Evolutionary conservation across 768 basidiomycete species (phyloP), one percentile per base, ranked within the genome.

Genomic region (Psilocybe cyanescens): DNA sequence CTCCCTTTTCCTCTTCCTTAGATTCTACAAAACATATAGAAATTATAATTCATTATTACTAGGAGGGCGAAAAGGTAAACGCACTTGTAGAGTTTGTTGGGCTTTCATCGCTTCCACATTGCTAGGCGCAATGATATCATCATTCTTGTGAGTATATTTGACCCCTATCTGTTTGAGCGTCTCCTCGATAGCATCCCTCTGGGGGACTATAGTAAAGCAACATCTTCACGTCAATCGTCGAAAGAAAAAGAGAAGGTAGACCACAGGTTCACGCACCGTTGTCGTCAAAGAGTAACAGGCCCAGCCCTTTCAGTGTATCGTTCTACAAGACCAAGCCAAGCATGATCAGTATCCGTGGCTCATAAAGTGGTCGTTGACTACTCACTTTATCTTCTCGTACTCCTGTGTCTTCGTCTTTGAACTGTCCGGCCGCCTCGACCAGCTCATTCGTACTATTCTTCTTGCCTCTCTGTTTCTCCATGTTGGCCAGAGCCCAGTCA

Each of bases 401-500:
- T 19, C 69, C 72, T 69, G 76, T 79, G 67, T 70, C 79, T 66
- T 74, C 83, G 68, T 76, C 83, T 70, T 68, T 79, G 64, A 72
- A 78, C 74, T 70, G 81, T 64, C 68, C 79, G 77, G 76, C 84
- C 62, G 71, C 75, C 17, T 81, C 80, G 3, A 81, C 71, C 71
- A 84, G 77, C 60, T 81, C 81, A 63, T 71, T 74, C 3, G 63
- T 48, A 19, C 73, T 78, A 2, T 56, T 58, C 63, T 73, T 74
- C 59, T 76, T 79, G 12, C 71, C 66, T 24, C 50, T 55, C 19
- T 44, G 58, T 6, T 60, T 44, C 30, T 79, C 82, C 73, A 90
- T 81, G 66, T 92, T 86, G 4, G 84, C 83, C 44, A 94, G 74
- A 0, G 90, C 91, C 91, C 93, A 95, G 67, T 94, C 90, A 24